Evolutionary conservation across 2,329 filamentous ascomycete species (phyloP).

Genomic region (Penicillium sp.): DNA sequence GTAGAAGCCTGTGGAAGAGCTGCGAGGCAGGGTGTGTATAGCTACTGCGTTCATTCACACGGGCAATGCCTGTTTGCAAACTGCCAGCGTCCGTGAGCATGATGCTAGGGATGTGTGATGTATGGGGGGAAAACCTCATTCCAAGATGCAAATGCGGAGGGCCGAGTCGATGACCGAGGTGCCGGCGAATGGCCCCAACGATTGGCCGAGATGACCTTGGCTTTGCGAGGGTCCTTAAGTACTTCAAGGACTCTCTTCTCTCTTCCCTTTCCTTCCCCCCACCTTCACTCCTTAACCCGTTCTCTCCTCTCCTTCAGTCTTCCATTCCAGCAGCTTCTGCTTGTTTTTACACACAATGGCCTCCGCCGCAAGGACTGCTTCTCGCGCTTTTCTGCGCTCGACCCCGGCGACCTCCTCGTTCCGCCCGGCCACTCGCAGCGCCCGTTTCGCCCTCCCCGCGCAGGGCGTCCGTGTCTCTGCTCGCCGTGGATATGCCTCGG

Average conservation of each 20-base stretch:
- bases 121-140: no score
- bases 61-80: no score
- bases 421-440: constrained; percentile 52
- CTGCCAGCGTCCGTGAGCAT: no score
- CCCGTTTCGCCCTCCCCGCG: constrained; percentile 56
- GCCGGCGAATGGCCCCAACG: no score
- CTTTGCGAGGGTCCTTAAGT: no score
- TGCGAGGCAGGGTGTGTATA: no score
- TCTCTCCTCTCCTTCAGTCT: constrained; percentile 8
- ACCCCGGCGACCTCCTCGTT: constrained; percentile 37
- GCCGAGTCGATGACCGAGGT: constrained; percentile 5
- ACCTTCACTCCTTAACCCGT: constrained; percentile 11
- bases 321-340: constrained; percentile 11
- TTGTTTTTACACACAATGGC: constrained; percentile 33
- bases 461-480: constrained; percentile 70
- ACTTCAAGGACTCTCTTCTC: no score
- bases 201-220: no score
- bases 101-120: no score
- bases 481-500: constrained; percentile 76
- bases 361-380: constrained; percentile 42
- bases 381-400: constrained; percentile 44
- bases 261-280: no score
- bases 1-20: neutral
- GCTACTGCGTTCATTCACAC: no score
- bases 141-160: constrained; percentile 2